These are phyloP conservation scores for Metarhizium album DNA, from an alignment of 2,329 filamentous ascomycete species.

Conservation along the genomic window DNA sequence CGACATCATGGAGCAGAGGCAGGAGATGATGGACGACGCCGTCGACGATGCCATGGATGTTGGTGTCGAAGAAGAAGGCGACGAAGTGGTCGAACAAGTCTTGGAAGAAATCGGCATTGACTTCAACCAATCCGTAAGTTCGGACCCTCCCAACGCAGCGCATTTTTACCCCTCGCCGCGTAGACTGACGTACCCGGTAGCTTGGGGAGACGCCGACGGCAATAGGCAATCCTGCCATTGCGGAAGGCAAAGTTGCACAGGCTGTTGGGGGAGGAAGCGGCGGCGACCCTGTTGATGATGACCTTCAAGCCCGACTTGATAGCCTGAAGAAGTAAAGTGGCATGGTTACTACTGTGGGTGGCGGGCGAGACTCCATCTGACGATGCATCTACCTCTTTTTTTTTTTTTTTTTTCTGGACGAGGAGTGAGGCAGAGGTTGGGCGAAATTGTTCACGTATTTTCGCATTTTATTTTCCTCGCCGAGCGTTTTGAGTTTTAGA, in stretches of 20 bases:
- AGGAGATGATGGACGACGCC: slow-evolving; percentile 99
- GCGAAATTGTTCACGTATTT: not conserved
- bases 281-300: slow-evolving; percentile 65
- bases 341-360: not conserved
- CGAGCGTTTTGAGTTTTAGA: not conserved
- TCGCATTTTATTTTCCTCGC: not conserved
- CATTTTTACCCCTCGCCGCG: not conserved
- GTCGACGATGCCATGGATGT: slow-evolving; percentile 94
- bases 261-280: slow-evolving; percentile 58
- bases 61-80: slow-evolving; percentile 83
- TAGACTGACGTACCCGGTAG: slow-evolving; percentile 32
- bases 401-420: not conserved
- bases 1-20: slow-evolving; percentile 97
- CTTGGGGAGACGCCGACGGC: slow-evolving; percentile 85
- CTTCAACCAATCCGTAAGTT: slow-evolving; percentile 71
- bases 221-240: slow-evolving; percentile 60
- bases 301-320: slow-evolving; percentile 86
- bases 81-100: slow-evolving; percentile 94
- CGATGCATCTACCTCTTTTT: not conserved
- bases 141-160: not conserved
- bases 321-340: slow-evolving; percentile 54
- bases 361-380: not conserved
- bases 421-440: not conserved
- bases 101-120: slow-evolving; percentile 95
- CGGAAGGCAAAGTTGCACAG: slow-evolving; percentile 74